Conservation (phyloP, 1,139 yeast genomes). For the Saccharomyces hybrid region DNA sequence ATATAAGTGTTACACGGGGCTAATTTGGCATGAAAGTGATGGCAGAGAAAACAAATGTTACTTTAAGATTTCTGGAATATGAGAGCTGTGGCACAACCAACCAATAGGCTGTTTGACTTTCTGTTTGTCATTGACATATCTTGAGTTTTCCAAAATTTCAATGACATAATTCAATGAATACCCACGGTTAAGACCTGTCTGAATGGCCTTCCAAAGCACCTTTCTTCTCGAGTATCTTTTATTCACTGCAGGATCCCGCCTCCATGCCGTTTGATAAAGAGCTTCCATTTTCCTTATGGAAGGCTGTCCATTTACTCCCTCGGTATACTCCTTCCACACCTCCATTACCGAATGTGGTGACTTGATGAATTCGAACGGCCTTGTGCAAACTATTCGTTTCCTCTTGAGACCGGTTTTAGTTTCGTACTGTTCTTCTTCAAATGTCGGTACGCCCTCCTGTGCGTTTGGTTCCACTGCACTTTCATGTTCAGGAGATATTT, state of each 20-base stretch:
- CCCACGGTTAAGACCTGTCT: conserved; percentile 33
- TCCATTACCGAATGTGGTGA: conserved; percentile 37
- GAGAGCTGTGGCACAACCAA: conserved; percentile 35
- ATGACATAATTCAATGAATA: conserved; percentile 32
- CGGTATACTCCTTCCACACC: conserved; percentile 37
- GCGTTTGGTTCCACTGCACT: neutral
- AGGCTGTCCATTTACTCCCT: conserved; percentile 35
- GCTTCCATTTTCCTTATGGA: conserved; percentile 35
- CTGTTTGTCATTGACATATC: conserved; percentile 32
- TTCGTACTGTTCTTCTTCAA: neutral
- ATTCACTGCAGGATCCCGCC: conserved; percentile 36
- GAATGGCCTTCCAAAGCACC: conserved; percentile 36
- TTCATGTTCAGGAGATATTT: neutral
- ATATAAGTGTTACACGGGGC: neutral
- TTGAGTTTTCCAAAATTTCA: conserved; percentile 32
- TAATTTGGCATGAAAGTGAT: neutral
- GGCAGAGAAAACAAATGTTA: conserved; percentile 1
- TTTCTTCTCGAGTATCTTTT: conserved; percentile 37
- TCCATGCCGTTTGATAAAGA: conserved; percentile 36
- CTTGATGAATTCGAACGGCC: conserved; percentile 33
- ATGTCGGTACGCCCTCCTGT: neutral
- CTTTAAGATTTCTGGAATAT: conserved; percentile 27
- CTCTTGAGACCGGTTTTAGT: conserved; percentile 16
- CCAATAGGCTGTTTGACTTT: conserved; percentile 36
- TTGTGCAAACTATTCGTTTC: conserved; percentile 28